Evolutionary conservation across 2,329 filamentous ascomycete genomes (phyloP), one percentile per base, ranked within the genome.

Genomic region (Xylaria sp.): DNA sequence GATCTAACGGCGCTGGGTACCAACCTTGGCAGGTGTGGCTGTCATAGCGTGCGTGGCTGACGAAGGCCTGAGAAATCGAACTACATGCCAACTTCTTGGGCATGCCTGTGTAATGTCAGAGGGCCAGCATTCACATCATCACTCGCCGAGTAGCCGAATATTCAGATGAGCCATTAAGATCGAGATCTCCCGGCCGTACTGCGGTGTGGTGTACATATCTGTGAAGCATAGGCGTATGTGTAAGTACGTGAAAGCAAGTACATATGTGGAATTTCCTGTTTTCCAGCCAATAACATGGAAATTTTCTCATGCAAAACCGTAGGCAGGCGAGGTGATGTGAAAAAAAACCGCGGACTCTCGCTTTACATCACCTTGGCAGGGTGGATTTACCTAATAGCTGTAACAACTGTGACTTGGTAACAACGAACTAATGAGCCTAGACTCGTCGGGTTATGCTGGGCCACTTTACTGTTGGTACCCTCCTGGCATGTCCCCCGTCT

Each of bases 11-110:
- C 66, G 52, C 25, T 56, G 15, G 31, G 63, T 28, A 31, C 57
- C 58, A 46, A 65, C 57, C 28, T 33, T 25, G 49, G 23, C 13
- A n/a, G n/a, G 43, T 71, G 68, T 71, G 70, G 65, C 70, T 69
- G 57, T 58, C 31, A 68, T 64, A 10, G 59, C 39, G 49, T 62
- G 63, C 62, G 71, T 71, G 71, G 71, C 71, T 72, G 71, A 69
- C 56, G 66, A 52, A 46, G 48, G 41, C 51, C 28, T 12, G n/a
- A 57, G 52, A 25, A 33, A 48, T 31, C 13, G 15, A 23, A 67
- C 51, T 62, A 60, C 51, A 65, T 62, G 54, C 57, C 61, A 71
- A 64, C 66, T 65, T 62, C 61, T 46, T 33, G 20, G 25, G 49
- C 28, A 63, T 63, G 62, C 46, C 43, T 28, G 64, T 62, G 68